Evolutionary conservation across 441 rosid genomes (phyloP).

Genomic region (Jatropha multifida): DNA sequence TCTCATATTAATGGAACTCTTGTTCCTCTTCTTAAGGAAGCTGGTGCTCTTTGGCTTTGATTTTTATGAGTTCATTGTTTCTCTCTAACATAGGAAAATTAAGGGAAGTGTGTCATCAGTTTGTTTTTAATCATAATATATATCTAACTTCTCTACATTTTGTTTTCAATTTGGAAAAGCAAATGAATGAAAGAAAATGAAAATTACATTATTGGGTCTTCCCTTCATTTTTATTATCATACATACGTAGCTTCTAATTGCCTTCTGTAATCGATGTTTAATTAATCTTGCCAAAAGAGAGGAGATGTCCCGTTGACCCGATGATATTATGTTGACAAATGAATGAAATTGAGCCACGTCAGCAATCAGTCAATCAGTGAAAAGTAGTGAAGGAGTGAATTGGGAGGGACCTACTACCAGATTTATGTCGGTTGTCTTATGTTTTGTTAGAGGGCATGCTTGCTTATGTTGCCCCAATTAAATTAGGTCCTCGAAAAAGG

Average conservation of each 20-base stretch:
- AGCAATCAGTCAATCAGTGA: background rate
- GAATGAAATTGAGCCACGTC: background rate
- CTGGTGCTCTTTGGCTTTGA: slow-evolving; percentile 77
- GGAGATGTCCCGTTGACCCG: background rate
- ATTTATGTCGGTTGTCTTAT: background rate
- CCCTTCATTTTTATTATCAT: background rate
- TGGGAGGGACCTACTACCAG: background rate
- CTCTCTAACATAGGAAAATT: background rate
- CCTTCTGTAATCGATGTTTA: slow-evolving; percentile 1
- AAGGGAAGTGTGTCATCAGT: background rate
- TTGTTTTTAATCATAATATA: background rate
- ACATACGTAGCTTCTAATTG: background rate
- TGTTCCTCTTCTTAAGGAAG: slow-evolving; percentile 71
- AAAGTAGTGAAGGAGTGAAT: background rate
- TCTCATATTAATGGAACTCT: slow-evolving; percentile 65
- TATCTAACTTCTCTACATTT: background rate
- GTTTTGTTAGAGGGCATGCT: background rate
- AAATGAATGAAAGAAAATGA: background rate
- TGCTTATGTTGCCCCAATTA: background rate
- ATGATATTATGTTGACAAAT: background rate
- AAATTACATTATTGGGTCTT: background rate
- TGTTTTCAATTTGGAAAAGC: background rate
- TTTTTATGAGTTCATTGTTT: no score
- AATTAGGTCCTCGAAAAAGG: background rate
- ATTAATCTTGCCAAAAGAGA: background rate